Conservation (phyloP, 2,329 filamentous ascomycete species). For the Fonsecaea pedrosoi region DNA sequence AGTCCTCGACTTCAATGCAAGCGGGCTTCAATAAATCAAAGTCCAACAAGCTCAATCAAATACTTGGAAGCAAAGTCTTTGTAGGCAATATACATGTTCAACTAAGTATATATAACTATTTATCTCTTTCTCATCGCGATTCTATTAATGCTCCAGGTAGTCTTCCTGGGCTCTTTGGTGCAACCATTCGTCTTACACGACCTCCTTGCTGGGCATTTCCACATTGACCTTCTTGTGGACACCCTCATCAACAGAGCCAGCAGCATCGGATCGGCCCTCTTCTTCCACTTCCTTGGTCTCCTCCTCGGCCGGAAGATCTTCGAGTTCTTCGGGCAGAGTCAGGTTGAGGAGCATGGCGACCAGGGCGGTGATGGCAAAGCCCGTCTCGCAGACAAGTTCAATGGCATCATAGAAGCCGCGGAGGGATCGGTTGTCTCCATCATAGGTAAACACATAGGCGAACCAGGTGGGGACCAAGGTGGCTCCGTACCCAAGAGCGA, state of each 20-base stretch:
- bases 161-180: background rate
- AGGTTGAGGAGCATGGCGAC: slow-evolving; percentile 77
- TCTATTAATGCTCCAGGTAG: background rate
- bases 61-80: background rate
- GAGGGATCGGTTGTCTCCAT: slow-evolving; percentile 69
- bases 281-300: slow-evolving; percentile 32
- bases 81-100: background rate
- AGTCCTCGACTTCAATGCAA: background rate
- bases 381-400: slow-evolving; percentile 71
- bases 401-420: slow-evolving; percentile 62
- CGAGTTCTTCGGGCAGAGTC: slow-evolving; percentile 74
- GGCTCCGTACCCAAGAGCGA: slow-evolving; percentile 65
- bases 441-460: slow-evolving; percentile 54
- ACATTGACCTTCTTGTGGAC: slow-evolving; percentile 16
- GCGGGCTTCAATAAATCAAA: background rate
- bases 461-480: slow-evolving; percentile 57
- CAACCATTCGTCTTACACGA: slow-evolving; percentile 22
- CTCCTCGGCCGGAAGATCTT: slow-evolving; percentile 59
- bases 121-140: background rate
- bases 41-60: background rate
- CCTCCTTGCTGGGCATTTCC: slow-evolving; percentile 28
- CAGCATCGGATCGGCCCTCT: slow-evolving; percentile 11
- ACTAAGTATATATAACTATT: background rate
- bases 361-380: slow-evolving; percentile 70
- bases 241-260: slow-evolving; percentile 5